phyloP scores from a whole-genome alignment of 352 stramenopile genomes.

The Globisporangium yorkense region DNA sequence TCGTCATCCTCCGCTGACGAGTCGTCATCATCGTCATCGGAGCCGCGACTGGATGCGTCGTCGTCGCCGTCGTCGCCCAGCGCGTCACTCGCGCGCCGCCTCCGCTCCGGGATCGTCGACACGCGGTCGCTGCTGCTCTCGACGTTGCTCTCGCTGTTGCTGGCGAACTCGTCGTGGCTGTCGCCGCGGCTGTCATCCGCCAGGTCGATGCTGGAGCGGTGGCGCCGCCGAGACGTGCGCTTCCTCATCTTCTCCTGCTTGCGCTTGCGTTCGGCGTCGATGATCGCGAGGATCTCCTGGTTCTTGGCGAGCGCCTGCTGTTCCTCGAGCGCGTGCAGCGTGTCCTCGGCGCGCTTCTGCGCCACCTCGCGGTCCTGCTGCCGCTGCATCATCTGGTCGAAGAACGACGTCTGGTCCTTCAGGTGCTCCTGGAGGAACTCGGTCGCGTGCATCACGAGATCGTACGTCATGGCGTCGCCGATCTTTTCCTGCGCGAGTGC shows the following conservation, averaged over 20 bases:
- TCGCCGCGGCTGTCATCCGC: conserved; percentile 21
- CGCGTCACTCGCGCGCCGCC: conserved; percentile 18
- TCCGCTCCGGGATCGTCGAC: conserved; percentile 28
- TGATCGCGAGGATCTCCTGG: conserved; percentile 71
- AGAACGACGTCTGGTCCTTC: conserved; percentile 83
- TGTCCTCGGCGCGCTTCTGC: conserved; percentile 56
- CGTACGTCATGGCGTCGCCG: conserved; percentile 73
- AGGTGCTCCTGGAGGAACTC: conserved; percentile 81
- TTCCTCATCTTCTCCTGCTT: conserved; percentile 67
- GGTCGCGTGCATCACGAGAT: conserved; percentile 74
- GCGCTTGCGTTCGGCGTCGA: conserved; percentile 63
- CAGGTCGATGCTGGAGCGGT: conserved; percentile 59
- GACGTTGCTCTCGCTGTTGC: conserved; percentile 25
- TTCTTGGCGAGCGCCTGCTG: conserved; percentile 58
- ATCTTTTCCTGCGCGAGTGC: conserved; percentile 55
- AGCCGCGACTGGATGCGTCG: conserved; percentile 6
- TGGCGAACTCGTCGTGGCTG: conserved; percentile 15
- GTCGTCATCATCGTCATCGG: conserved; percentile 18
- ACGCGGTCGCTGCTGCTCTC: conserved; percentile 28
- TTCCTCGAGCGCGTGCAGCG: conserved; percentile 46
- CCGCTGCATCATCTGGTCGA: conserved; percentile 83
- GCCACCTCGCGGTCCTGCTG: conserved; percentile 62
- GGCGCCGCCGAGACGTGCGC: conserved; percentile 27
- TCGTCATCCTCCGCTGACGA: conserved; percentile 50
- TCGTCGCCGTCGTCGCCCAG: conserved; percentile 11